These are phyloP conservation scores for Epichloe amarillans DNA, from an alignment of 2,329 filamentous ascomycete species.

Conservation along the genomic window DNA sequence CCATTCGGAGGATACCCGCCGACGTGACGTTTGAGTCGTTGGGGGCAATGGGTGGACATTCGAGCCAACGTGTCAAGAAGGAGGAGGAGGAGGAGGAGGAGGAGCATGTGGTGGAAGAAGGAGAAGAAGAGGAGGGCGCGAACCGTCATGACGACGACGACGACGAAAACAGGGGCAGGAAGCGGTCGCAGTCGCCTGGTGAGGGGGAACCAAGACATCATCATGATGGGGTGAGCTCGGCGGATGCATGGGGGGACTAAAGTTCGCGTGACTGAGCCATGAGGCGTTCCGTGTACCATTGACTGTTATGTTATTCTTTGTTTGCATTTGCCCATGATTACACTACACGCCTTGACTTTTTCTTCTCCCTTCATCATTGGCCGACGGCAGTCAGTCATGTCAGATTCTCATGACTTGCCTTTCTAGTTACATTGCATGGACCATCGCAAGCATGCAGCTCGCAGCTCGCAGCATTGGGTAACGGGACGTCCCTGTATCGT, in stretches of 20 bases:
- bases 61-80: not conserved
- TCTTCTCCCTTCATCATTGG: not conserved
- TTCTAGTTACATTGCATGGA: not conserved
- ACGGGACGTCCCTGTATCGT: too few relatives aligned
- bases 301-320: too few relatives aligned
- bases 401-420: not conserved
- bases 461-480: not conserved
- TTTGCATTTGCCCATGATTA: too few relatives aligned
- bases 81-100: not conserved
- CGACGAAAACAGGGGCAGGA: not conserved
- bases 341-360: not conserved
- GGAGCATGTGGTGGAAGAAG: conserved; percentile 4
- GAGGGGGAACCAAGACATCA: not conserved
- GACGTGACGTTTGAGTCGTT: conserved; percentile 28
- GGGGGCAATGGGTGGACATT: conserved; percentile 12
- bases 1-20: conserved; percentile 26
- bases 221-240: not conserved
- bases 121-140: not conserved
- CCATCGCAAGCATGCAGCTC: not conserved
- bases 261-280: not conserved
- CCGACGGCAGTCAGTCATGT: not conserved
- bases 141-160: not conserved
- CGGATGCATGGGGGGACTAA: not conserved
- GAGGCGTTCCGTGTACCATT: too few relatives aligned
- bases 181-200: not conserved